These are phyloP conservation scores for Rhynchospora breviuscula DNA, from an alignment of 176 grass and related monocot species.

Conservation along the genomic window DNA sequence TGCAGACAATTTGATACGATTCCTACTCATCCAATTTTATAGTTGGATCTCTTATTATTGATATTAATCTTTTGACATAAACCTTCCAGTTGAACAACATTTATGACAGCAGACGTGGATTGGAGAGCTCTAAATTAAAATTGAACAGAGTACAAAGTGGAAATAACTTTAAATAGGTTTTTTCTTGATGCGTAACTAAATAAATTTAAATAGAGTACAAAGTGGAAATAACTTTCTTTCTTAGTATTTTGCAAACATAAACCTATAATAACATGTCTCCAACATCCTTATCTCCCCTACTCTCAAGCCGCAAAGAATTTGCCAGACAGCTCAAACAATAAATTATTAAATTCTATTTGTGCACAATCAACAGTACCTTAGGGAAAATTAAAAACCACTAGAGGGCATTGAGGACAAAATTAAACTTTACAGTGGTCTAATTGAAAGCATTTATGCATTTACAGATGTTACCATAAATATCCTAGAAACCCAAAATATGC, in stretches of 20 bases:
- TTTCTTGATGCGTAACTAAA: neutral
- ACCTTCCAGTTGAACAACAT: neutral
- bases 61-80: neutral
- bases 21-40: neutral
- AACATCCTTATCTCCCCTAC: neutral
- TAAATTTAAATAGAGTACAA: neutral
- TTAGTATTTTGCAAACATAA: neutral
- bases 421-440: neutral
- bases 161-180: neutral
- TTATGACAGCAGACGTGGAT: neutral
- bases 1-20: neutral
- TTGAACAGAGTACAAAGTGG: neutral
- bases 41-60: neutral
- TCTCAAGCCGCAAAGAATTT: neutral
- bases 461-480: neutral
- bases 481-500: neutral
- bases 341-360: neutral
- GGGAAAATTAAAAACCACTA: neutral
- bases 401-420: neutral
- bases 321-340: conserved; percentile 1
- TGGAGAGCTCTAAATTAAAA: neutral
- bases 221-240: neutral
- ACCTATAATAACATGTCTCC: neutral
- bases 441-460: neutral
- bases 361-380: neutral